Evolutionary conservation across 2,329 filamentous ascomycete genomes (phyloP), one percentile per base, ranked within the genome.

Genomic region (Epichloe glyceriae): DNA sequence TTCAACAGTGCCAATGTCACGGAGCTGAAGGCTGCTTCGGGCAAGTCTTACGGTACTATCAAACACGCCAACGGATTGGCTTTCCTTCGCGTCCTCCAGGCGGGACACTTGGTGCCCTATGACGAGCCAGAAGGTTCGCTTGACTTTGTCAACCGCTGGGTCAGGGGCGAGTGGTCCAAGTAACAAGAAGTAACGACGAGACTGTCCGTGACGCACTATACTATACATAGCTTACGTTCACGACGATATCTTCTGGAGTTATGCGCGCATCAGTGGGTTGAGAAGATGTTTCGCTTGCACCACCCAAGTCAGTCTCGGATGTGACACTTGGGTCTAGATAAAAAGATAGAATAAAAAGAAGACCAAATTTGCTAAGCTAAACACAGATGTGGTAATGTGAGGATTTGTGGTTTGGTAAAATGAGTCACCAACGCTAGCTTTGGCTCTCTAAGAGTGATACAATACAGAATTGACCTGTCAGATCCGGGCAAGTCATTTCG

Each of bases 71-170:
- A 96, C 80, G 96, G 91, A 91, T 88, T 98, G 64, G 95, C 89
- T 56, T 97, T 95, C 67, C 85, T 95, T 74, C 85, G 83, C 63
- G 78, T 98, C 58, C 93, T 86, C 68, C 82, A 83, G 57, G 93
- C 83, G 62, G 93, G 93, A 58, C 93, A 98, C 77, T 97, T 97
- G 93, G 89, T 95, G 44, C 93, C 93, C 22, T 88, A 90, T 73
- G 88, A 98, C 71, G 90, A 97, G 75, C 93, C 93, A 14, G 87
- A 86, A 70, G 79, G 85, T 37, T 89, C 87, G 53, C 76, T 95
- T 56, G 86, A 96, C 71, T 91, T 97, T 73, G 80, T 95, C 67
- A 97, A 95, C 79, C 82, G 90, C 71, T 98, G 91, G 91, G 68
- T 96, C 62, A 75, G 76, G 60, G 88, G 89, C 58, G 88, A 95